Percentiles rank a stretch among this genome's conserved stretches.
These are phyloP conservation scores for Rhodomyrtus tomentosa DNA, from an alignment of 345 rosid species.

Conservation along the genomic window DNA sequence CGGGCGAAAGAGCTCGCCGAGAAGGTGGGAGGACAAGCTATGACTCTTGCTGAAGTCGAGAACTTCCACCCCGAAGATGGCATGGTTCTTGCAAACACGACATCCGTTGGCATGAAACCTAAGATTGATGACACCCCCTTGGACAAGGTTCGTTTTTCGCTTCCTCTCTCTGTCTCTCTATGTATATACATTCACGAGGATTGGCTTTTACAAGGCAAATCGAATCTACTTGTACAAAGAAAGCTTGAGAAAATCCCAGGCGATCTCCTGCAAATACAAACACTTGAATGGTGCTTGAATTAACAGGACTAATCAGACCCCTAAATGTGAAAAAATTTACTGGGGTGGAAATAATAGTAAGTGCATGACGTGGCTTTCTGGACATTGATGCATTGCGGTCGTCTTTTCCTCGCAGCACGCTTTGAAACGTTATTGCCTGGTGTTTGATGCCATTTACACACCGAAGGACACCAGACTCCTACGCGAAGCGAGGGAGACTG, in stretches of 20 bases:
- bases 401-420: slow-evolving; percentile 11
- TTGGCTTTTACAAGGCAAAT: neutral
- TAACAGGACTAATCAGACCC: neutral
- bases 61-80: slow-evolving; percentile 34
- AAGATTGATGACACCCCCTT: slow-evolving; percentile 24
- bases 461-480: slow-evolving; percentile 34
- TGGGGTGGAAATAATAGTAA: neutral
- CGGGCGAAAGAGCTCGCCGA: slow-evolving; percentile 30
- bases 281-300: neutral
- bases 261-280: neutral
- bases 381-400: neutral
- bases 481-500: slow-evolving; percentile 21
- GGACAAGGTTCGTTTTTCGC: slow-evolving; percentile 10
- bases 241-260: neutral
- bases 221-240: neutral
- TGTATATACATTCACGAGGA: neutral
- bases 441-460: slow-evolving; percentile 36
- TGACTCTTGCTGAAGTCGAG: slow-evolving; percentile 24
- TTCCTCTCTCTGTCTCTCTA: neutral
- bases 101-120: slow-evolving; percentile 34
- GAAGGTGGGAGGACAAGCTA: slow-evolving; percentile 29
- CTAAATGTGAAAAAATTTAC: neutral
- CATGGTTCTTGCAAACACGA: slow-evolving; percentile 41
- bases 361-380: neutral
- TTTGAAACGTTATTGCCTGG: slow-evolving; percentile 24